phyloP scores from a whole-genome alignment of 768 basidiomycete species.

The Pisolithus orientalis region DNA sequence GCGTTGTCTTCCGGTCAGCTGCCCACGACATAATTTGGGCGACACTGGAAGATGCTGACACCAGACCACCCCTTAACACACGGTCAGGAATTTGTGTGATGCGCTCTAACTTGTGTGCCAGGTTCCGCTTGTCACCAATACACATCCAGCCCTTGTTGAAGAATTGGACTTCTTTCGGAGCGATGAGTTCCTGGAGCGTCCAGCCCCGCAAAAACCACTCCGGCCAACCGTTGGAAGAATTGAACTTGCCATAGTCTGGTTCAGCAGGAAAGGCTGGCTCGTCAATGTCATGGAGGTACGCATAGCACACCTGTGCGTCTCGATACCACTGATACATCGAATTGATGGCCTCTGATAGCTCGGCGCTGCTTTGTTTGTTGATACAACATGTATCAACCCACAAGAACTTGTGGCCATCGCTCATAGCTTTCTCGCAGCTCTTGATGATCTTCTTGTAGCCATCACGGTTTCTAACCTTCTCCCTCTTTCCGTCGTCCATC shows the following conservation, averaged over 20 bases:
- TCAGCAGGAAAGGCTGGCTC: neutral
- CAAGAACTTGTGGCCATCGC: conserved; percentile 3
- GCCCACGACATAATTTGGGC: conserved; percentile 12
- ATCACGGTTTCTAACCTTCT: neutral
- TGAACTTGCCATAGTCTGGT: neutral
- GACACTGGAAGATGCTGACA: neutral
- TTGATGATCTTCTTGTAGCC: conserved; percentile 1
- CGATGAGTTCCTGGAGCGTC: conserved; percentile 2
- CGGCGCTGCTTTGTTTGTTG: conserved; percentile 14
- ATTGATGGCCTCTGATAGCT: conserved; percentile 12
- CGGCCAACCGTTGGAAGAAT: neutral
- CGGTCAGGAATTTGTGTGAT: neutral
- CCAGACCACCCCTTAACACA: neutral
- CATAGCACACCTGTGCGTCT: conserved; percentile 10
- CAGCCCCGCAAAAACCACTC: conserved; percentile 14
- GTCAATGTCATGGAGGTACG: conserved; percentile 9
- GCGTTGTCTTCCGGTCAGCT: conserved; percentile 10
- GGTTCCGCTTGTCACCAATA: conserved; percentile 4
- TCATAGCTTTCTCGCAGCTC: neutral
- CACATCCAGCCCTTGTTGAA: conserved; percentile 8
- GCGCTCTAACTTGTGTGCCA: neutral
- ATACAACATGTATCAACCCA: conserved; percentile 17
- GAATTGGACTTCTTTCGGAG: conserved; percentile 11
- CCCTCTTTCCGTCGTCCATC: neutral
- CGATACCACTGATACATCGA: conserved; percentile 18